phyloP scores from a whole-genome alignment of 352 stramenopile species.

The Globisporangium orthogonon region DNA sequence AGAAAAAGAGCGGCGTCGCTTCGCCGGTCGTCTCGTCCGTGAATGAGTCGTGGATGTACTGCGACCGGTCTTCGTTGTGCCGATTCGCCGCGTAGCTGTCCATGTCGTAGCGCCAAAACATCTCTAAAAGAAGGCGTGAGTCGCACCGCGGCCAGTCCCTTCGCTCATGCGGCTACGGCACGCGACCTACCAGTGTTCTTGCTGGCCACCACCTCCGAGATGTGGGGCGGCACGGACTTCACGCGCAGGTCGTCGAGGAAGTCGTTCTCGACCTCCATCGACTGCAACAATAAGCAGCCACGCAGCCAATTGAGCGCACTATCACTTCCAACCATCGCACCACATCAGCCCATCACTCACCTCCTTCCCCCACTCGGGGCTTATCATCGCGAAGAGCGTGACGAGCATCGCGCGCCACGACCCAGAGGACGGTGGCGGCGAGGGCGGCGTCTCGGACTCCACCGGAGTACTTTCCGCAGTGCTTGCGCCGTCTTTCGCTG shows the following conservation, averaged over 20 bases:
- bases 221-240: slow-evolving; percentile 34
- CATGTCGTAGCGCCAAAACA: slow-evolving; percentile 67
- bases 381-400: slow-evolving; percentile 55
- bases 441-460: slow-evolving; percentile 5
- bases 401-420: slow-evolving; percentile 54
- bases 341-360: slow-evolving; percentile 6
- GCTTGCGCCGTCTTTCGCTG: background rate
- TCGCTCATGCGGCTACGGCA: no score
- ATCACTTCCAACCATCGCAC: background rate
- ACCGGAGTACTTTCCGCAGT: background rate
- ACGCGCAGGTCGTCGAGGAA: slow-evolving; percentile 43
- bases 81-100: slow-evolving; percentile 63
- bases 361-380: slow-evolving; percentile 44
- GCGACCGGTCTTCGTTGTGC: slow-evolving; percentile 57
- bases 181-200: slow-evolving; percentile 15
- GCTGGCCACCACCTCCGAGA: slow-evolving; percentile 46
- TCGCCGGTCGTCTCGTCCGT: slow-evolving; percentile 10
- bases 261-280: slow-evolving; percentile 26
- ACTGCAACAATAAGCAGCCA: slow-evolving; percentile 5
- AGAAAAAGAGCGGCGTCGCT: slow-evolving; percentile 45
- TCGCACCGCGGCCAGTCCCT: no score
- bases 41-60: slow-evolving; percentile 43
- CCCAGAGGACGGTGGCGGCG: slow-evolving; percentile 12
- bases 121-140: slow-evolving; percentile 6
- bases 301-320: background rate